Evolutionary conservation across 148 eudicot species (phyloP).

Genomic region (Rhododendron mucronatum): DNA sequence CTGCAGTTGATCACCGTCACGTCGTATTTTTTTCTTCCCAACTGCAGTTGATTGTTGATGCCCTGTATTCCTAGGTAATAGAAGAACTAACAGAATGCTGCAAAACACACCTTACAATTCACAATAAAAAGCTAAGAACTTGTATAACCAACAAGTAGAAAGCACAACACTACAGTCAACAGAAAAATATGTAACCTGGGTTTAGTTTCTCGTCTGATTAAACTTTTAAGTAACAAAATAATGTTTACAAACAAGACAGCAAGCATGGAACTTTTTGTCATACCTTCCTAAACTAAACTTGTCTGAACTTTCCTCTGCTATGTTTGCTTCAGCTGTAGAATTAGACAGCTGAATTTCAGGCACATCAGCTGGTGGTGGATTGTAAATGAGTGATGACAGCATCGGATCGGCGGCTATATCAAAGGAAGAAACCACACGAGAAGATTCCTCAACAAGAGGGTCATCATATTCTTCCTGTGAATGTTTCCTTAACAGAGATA

Average conservation of each 20-base stretch:
- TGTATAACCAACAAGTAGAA: background rate
- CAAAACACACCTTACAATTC: background rate
- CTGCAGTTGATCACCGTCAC: background rate
- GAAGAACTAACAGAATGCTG: background rate
- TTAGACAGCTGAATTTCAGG: slow-evolving; percentile 9
- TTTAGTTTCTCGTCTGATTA: background rate
- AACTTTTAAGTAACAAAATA: background rate
- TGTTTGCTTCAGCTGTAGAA: slow-evolving; percentile 12
- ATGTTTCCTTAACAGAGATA: slow-evolving; percentile 40
- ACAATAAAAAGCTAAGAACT: background rate
- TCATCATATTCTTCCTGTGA: slow-evolving; percentile 37
- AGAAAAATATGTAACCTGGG: background rate
- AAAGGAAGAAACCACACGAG: slow-evolving; percentile 24
- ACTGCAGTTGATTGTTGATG: background rate
- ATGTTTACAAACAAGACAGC: background rate
- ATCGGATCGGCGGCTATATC: slow-evolving; percentile 22
- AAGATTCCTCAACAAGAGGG: slow-evolving; percentile 30
- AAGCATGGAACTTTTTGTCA: background rate
- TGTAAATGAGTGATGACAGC: slow-evolving; percentile 30
- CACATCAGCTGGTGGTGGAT: slow-evolving; percentile 10
- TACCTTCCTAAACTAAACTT: slow-evolving; percentile 6
- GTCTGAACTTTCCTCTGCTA: slow-evolving; percentile 12
- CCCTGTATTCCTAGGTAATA: background rate
- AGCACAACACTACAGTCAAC: background rate
- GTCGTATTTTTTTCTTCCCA: background rate